Percentiles rank a stretch among this genome's conserved stretches.
Conservation (phyloP, 2,329 filamentous ascomycete species). For the Reticulascus tulasneorum region DNA sequence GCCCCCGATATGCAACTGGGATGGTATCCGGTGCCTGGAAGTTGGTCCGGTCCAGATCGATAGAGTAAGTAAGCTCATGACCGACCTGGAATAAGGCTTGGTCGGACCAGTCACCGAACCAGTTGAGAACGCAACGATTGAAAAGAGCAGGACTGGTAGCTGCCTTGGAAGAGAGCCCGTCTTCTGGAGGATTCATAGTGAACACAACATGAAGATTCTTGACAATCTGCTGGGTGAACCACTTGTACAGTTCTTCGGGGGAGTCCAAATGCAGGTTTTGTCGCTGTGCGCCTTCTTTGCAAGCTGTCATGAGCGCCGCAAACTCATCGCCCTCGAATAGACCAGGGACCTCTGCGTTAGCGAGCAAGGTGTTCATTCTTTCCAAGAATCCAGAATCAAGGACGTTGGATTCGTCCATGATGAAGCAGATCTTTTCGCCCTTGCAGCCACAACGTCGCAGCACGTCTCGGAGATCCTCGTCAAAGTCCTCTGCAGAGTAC, state of each 20-base stretch:
- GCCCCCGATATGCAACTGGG: constrained; percentile 84
- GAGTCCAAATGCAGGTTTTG: constrained; percentile 95
- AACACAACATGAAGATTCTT: constrained; percentile 99
- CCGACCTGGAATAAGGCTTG: constrained; percentile 98
- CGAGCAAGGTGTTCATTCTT: constrained; percentile 97
- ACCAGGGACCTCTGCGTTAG: constrained; percentile 98
- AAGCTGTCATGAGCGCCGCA: constrained; percentile 97
- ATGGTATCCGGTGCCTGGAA: constrained; percentile 87
- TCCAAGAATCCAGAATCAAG: constrained; percentile 98
- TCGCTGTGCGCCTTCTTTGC: constrained; percentile 95
- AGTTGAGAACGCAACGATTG: constrained; percentile 99
- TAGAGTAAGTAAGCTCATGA: constrained; percentile 90
- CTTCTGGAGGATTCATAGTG: constrained; percentile 98
- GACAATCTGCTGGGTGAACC: constrained; percentile 99
- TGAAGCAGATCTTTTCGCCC: constrained; percentile 99
- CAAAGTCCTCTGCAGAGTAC: constrained; percentile 97
- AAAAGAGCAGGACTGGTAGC: constrained; percentile 97
- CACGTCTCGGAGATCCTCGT: constrained; percentile 93
- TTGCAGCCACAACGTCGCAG: constrained; percentile 92
- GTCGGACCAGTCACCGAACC: constrained; percentile 99
- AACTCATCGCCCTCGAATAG: constrained; percentile 99
- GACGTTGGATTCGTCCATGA: constrained; percentile 99
- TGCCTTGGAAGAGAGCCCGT: constrained; percentile 90
- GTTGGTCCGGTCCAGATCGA: constrained; percentile 85
- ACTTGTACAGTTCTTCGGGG: constrained; percentile 99